phyloP scores from a whole-genome alignment of 768 basidiomycete species.

The Lactifluus echinatus region DNA sequence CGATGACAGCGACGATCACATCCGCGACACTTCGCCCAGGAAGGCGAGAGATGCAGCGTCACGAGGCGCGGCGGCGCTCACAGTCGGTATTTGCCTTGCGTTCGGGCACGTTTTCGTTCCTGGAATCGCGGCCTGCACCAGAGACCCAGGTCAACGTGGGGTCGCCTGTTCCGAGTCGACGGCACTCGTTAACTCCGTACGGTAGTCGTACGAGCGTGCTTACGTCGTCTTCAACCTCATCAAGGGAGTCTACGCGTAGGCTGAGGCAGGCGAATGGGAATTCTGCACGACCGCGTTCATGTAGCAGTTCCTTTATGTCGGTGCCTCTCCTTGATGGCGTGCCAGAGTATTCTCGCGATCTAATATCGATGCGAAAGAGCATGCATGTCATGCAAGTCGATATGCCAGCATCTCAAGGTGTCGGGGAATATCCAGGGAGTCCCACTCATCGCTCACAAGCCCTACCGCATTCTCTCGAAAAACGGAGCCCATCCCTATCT shows the following conservation, averaged over 20 bases:
- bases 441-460: background rate
- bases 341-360: background rate
- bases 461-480: slow-evolving; percentile 1
- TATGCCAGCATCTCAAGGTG: background rate
- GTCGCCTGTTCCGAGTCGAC: background rate
- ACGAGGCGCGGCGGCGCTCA: slow-evolving; percentile 27
- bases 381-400: slow-evolving; percentile 18
- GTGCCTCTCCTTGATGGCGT: slow-evolving; percentile 5
- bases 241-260: background rate
- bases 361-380: slow-evolving; percentile 1
- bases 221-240: slow-evolving; percentile 17
- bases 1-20: background rate
- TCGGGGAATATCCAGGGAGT: background rate
- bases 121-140: slow-evolving; percentile 6
- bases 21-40: slow-evolving; percentile 3
- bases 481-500: slow-evolving; percentile 7
- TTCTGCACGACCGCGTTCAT: slow-evolving; percentile 8
- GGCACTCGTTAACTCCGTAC: slow-evolving; percentile 8
- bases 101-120: slow-evolving; percentile 17
- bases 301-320: slow-evolving; percentile 14
- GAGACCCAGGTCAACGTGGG: slow-evolving; percentile 1
- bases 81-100: slow-evolving; percentile 24
- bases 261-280: background rate
- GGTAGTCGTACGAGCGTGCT: slow-evolving; percentile 12
- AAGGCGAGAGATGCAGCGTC: slow-evolving; percentile 10